Evolutionary conservation across 306 rosid species (phyloP), one percentile per base, ranked within the genome.

Genomic region (Arachis stenosperma): DNA sequence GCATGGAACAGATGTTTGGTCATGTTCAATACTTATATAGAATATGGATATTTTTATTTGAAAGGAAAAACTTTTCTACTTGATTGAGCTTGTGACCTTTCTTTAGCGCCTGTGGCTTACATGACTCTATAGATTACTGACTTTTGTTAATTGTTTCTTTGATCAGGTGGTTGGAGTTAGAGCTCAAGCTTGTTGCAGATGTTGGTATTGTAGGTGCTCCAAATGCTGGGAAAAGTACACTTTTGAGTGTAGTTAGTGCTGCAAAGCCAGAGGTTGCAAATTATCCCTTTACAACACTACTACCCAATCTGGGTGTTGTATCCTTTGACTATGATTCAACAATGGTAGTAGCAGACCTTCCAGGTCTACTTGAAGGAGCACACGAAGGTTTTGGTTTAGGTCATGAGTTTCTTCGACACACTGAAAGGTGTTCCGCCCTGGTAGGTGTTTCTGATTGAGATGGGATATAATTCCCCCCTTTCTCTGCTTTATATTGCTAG

Each of bases 281-380:
- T 81, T 93, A 93, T 78, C 98, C 98, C 50, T 93, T 93, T 73
- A 93, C 98, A 51, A 93, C 98, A 9, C 87, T 93, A 77, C 96
- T 93, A 77, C 98, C 98, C 17, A 93, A 93, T 86, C 80, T 93
- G 43, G 98, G 97, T 6, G 97, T 94, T 54, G 97, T 94, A 84
- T 94, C 97, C 66, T 94, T 94, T 48, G 95, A 94, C 81, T 94
- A 82, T 72, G 92, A 91, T 82, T 82, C 98, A 46, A 84, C 92
- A 14, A 86, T 89, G 86, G 98, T 94, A 53, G 98, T 91, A 70
- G 98, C 98, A 69, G 98, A 94, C 77, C 96, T 94, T 67, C 97
- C 97, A 2, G 97, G 98, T 76, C 90, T 94, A 75, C 98, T 94
- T 76, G 97, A 94, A 88, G 98, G 98, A 65, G 98, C 98, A 30